These are phyloP conservation scores for Daldinia caldariorum DNA, from an alignment of 495 filamentous ascomycete genomes.

Conservation along the genomic window DNA sequence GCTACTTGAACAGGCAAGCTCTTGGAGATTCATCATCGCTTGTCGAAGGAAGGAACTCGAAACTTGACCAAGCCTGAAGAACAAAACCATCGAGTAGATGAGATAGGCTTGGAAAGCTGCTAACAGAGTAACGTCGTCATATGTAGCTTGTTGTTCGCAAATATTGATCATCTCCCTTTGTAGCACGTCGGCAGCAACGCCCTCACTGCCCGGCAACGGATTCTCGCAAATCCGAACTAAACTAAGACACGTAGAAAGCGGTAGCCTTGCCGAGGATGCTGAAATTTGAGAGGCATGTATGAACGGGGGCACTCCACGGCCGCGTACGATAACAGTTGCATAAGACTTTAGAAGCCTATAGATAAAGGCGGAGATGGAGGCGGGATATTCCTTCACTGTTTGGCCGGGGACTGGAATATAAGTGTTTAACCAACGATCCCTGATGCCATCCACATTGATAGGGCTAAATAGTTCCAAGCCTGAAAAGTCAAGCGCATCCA, in stretches of 20 bases:
- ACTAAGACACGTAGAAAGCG: constrained; percentile 57
- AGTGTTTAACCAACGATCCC: constrained; percentile 58
- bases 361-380: constrained; percentile 50
- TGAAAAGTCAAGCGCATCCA: constrained; percentile 41
- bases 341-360: constrained; percentile 59
- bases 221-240: constrained; percentile 55
- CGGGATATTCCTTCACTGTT: constrained; percentile 52
- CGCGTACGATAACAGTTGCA: constrained; percentile 49
- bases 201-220: constrained; percentile 54
- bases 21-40: constrained; percentile 59
- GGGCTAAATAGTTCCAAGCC: constrained; percentile 52
- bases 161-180: constrained; percentile 56
- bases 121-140: constrained; percentile 52
- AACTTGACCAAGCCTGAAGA: constrained; percentile 50
- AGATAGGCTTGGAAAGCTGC: constrained; percentile 62
- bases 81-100: constrained; percentile 56
- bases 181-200: constrained; percentile 45
- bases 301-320: constrained; percentile 54
- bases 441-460: constrained; percentile 57
- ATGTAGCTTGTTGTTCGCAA: constrained; percentile 46
- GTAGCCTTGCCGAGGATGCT: constrained; percentile 35
- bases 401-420: constrained; percentile 57
- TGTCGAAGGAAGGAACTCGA: constrained; percentile 47
- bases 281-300: constrained; percentile 52
- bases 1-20: constrained; percentile 53